phyloP scores from a whole-genome alignment of 805 yeast genomes.

The Lipomyces oligophaga region DNA sequence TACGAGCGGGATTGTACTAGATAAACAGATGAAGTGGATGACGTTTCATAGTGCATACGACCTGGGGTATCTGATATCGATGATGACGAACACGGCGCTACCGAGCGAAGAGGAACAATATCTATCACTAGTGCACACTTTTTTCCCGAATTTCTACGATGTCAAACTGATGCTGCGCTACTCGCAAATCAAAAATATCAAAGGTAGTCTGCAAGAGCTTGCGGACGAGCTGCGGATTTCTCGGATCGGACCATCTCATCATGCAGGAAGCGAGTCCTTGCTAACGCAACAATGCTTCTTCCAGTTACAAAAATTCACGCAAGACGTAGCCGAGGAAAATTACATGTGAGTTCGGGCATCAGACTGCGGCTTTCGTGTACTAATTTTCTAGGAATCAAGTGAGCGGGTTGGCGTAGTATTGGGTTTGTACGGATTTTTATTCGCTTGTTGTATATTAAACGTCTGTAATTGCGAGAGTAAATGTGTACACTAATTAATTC shows the following conservation, averaged over 20 bases:
- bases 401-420: neutral
- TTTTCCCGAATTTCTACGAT: conserved; percentile 81
- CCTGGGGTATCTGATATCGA: conserved; percentile 78
- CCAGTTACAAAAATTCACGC: conserved; percentile 36
- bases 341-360: neutral
- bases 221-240: conserved; percentile 45
- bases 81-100: conserved; percentile 68
- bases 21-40: conserved; percentile 73
- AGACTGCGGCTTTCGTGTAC: too few species aligned
- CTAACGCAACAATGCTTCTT: conserved; percentile 44
- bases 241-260: conserved; percentile 38
- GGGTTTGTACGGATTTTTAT: too few species aligned
- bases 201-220: conserved; percentile 38
- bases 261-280: conserved; percentile 46
- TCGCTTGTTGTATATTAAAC: neutral
- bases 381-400: neutral
- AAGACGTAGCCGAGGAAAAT: conserved; percentile 16
- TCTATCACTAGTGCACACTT: conserved; percentile 61
- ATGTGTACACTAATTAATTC: too few species aligned
- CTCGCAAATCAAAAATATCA: conserved; percentile 29
- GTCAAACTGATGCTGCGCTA: conserved; percentile 52
- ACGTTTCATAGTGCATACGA: conserved; percentile 93
- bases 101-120: conserved; percentile 81
- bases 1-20: conserved; percentile 79
- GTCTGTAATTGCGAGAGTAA: neutral